Percentiles rank a stretch among this genome's conserved stretches.
These are phyloP conservation scores for Mycena polygramma DNA, from an alignment of 768 basidiomycete species.

Conservation along the genomic window DNA sequence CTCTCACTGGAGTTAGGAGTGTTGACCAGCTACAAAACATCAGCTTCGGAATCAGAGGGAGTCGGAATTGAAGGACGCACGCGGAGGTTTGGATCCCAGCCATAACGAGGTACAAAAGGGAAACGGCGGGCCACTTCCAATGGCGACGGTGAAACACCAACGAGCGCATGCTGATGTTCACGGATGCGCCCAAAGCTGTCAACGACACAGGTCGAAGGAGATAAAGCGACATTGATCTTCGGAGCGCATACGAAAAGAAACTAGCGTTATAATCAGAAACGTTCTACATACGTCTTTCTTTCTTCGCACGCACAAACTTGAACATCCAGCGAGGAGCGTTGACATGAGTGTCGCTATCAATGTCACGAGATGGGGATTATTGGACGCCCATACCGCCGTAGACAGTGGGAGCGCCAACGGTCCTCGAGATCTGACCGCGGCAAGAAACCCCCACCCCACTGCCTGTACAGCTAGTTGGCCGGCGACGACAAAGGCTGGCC, in stretches of 20 bases:
- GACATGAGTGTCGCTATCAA: slow-evolving; percentile 12
- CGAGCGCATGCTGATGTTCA: slow-evolving; percentile 19
- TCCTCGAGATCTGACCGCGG: neutral
- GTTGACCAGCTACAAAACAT: slow-evolving; percentile 9
- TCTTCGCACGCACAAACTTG: slow-evolving; percentile 14
- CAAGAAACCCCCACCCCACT: slow-evolving; percentile 23
- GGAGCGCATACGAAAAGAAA: slow-evolving; percentile 27
- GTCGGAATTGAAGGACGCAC: neutral
- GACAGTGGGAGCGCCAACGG: slow-evolving; percentile 17
- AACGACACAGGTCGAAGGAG: slow-evolving; percentile 25
- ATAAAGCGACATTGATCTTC: slow-evolving; percentile 19
- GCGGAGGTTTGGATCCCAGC: slow-evolving; percentile 27
- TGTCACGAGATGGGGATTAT: slow-evolving; percentile 14
- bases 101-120: slow-evolving; percentile 8
- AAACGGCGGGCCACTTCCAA: slow-evolving; percentile 25
- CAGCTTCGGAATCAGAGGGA: neutral
- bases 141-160: slow-evolving; percentile 22
- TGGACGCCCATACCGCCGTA: neutral
- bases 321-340: slow-evolving; percentile 15
- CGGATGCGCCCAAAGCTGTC: slow-evolving; percentile 12
- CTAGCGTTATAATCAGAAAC: neutral
- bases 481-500: slow-evolving; percentile 24
- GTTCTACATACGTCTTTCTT: neutral
- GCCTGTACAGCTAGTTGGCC: slow-evolving; percentile 20
- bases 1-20: slow-evolving; percentile 16